A percentile compares a stretch with the other conserved stretches of the same genome.
Evolutionary conservation across 495 filamentous ascomycete genomes (phyloP).

Genomic region (Hyaloscypha bicolor): DNA sequence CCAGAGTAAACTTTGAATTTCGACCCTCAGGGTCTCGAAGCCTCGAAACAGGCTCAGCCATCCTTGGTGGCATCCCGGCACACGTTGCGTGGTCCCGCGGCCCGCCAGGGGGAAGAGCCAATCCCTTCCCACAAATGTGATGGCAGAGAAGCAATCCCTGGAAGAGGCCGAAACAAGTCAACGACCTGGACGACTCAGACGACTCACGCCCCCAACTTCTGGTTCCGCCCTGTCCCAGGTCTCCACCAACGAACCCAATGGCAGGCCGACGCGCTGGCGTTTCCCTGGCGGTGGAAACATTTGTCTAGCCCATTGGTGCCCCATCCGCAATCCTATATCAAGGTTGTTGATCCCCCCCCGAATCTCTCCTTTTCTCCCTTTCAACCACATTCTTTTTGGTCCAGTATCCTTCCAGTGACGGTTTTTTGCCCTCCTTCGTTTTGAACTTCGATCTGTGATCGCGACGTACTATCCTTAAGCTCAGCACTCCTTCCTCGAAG

Average conservation of each 20-base stretch:
- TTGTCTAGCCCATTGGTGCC: background rate
- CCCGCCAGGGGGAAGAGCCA: background rate
- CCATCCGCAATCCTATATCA: slow-evolving; percentile 4
- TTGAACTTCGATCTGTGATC: slow-evolving; percentile 27
- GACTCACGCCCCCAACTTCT: background rate
- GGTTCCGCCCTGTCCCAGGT: background rate
- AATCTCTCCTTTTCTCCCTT: background rate
- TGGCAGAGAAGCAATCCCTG: background rate
- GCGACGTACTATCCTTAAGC: slow-evolving; percentile 22
- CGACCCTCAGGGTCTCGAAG: background rate
- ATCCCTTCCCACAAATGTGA: background rate
- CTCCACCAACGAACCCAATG: background rate
- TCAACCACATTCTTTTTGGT: slow-evolving; percentile 27
- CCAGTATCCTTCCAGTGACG: slow-evolving; percentile 6
- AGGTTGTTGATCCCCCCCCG: background rate
- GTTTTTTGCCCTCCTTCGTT: slow-evolving; percentile 16
- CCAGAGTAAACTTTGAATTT: background rate
- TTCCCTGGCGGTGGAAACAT: too few species aligned
- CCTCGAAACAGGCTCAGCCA: background rate
- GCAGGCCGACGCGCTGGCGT: background rate
- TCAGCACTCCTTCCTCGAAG: slow-evolving; percentile 16
- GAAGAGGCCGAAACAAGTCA: background rate
- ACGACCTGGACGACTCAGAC: background rate
- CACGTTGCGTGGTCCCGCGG: background rate
- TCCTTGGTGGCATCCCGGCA: background rate